phyloP scores from a whole-genome alignment of 257 asterid genomes.

The Nicotiana obtusifolia region DNA sequence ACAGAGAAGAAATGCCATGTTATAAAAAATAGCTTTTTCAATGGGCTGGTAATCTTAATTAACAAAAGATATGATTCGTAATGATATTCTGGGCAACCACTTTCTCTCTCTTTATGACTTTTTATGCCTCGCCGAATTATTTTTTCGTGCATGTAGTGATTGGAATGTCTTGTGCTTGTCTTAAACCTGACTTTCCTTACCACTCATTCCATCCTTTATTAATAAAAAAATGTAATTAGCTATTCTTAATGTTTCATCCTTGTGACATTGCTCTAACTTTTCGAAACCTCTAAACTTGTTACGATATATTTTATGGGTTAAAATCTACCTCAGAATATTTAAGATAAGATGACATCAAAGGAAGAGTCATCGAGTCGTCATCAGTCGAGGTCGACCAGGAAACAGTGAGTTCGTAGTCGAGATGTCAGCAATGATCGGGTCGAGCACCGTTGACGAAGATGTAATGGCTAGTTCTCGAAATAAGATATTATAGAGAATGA shows the following conservation, averaged over 20 bases:
- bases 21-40: background rate
- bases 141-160: constrained; percentile 28
- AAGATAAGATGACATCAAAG: too few relatives aligned
- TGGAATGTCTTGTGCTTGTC: constrained; percentile 24
- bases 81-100: constrained; percentile 28
- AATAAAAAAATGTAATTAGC: background rate
- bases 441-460: too few relatives aligned
- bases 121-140: constrained; percentile 19
- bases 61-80: constrained; percentile 22
- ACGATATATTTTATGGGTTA: too few relatives aligned
- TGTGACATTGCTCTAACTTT: background rate
- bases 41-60: background rate
- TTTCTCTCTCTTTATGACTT: constrained; percentile 35
- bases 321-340: too few relatives aligned
- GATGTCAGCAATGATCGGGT: too few relatives aligned
- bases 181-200: constrained; percentile 23
- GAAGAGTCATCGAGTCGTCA: too few relatives aligned
- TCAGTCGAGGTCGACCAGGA: too few relatives aligned
- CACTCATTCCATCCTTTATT: background rate
- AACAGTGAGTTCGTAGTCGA: too few relatives aligned
- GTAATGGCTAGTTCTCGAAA: too few relatives aligned
- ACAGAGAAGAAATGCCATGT: constrained; percentile 24
- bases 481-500: too few relatives aligned
- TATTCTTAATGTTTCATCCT: background rate
- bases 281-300: background rate